Evolutionary conservation across 2,329 filamentous ascomycete genomes (phyloP).

Genomic region (Penicillium brasilianum): DNA sequence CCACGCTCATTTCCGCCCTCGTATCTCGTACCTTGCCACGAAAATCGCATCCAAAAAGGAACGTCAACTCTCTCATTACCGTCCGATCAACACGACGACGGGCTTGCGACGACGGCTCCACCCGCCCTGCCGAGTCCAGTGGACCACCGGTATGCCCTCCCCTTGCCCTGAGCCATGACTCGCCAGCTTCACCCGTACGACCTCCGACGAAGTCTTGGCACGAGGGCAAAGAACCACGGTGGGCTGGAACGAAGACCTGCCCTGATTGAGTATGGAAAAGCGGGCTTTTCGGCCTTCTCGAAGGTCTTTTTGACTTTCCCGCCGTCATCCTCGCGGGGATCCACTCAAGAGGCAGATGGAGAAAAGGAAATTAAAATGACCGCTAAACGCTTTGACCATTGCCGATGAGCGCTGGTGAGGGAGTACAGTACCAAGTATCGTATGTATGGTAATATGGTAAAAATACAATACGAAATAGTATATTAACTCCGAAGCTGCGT

Average conservation of each 20-base stretch:
- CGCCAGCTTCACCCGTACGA: slow-evolving; percentile 10
- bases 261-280: background rate
- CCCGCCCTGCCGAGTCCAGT: slow-evolving; percentile 15
- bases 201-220: slow-evolving; percentile 19
- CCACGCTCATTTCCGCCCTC: background rate
- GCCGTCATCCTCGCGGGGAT: background rate
- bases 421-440: background rate
- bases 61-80: background rate
- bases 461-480: background rate
- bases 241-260: background rate
- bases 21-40: slow-evolving; percentile 5
- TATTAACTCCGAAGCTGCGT: background rate
- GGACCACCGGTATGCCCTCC: slow-evolving; percentile 7
- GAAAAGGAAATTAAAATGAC: slow-evolving; percentile 2
- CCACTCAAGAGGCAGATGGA: background rate
- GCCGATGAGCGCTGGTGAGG: background rate
- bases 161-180: slow-evolving; percentile 15
- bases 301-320: background rate
- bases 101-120: slow-evolving; percentile 27
- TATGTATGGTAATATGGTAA: background rate
- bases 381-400: background rate
- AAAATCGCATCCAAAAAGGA: background rate
- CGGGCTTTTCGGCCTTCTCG: background rate
- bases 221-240: slow-evolving; percentile 2
- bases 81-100: slow-evolving; percentile 6